These are phyloP conservation scores for Stygiomarasmius scandens DNA, from an alignment of 1,284 basidiomycete genomes.

Conservation along the genomic window DNA sequence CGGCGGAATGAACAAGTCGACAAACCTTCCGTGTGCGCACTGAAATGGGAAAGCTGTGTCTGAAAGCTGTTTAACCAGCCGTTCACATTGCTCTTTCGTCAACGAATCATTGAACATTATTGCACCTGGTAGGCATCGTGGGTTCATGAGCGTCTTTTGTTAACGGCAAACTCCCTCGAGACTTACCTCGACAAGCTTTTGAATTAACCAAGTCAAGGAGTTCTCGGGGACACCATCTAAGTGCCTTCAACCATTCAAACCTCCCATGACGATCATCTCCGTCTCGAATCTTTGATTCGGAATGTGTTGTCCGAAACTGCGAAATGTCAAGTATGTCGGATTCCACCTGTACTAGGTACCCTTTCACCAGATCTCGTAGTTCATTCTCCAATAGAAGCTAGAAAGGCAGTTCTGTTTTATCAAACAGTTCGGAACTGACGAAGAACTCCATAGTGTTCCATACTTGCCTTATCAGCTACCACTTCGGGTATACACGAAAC, in stretches of 20 bases:
- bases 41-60: conserved; percentile 85
- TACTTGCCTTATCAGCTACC: conserved; percentile 73
- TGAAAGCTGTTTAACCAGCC: conserved; percentile 69
- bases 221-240: conserved; percentile 78
- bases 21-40: conserved; percentile 88
- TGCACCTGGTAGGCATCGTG: conserved; percentile 59
- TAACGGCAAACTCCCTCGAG: background rate
- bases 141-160: background rate
- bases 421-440: conserved; percentile 8
- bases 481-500: conserved; percentile 65
- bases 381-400: conserved; percentile 69
- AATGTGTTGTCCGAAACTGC: conserved; percentile 15
- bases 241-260: conserved; percentile 65
- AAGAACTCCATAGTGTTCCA: conserved; percentile 13
- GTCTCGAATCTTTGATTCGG: conserved; percentile 31
- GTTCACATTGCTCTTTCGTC: conserved; percentile 65
- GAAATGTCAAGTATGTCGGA: conserved; percentile 36
- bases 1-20: conserved; percentile 10
- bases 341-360: conserved; percentile 50
- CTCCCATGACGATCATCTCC: conserved; percentile 33
- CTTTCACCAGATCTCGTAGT: conserved; percentile 68
- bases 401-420: conserved; percentile 3
- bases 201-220: conserved; percentile 87
- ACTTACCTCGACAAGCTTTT: conserved; percentile 86
- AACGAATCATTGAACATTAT: conserved; percentile 96